A percentile compares a stretch with the other conserved stretches of the same genome.
Evolutionary conservation across 108 stramenopile genomes (phyloP).

Genomic region (Skeletonema marinoi): DNA sequence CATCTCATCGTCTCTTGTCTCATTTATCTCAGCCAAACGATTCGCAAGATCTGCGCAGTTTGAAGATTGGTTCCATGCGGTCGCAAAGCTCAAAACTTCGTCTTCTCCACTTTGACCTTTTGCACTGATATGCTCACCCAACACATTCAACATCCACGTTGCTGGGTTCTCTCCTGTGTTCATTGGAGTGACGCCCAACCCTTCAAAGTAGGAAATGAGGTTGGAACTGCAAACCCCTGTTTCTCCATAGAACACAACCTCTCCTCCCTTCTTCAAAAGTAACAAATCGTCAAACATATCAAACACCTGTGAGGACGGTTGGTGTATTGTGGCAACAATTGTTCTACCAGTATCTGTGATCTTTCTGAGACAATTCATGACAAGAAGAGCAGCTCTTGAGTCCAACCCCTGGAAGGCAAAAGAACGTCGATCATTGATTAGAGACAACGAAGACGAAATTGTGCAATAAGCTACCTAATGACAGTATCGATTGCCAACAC

Average conservation of each 20-base stretch:
- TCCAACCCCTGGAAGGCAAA: constrained; percentile 72
- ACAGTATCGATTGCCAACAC: not conserved
- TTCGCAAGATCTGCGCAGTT: constrained; percentile 21
- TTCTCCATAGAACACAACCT: constrained; percentile 65
- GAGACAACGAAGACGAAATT: not conserved
- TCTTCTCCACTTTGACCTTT: constrained; percentile 32
- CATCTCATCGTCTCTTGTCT: constrained; percentile 14
- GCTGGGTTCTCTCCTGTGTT: constrained; percentile 72
- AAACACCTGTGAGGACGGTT: constrained; percentile 62
- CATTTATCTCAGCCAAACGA: constrained; percentile 10
- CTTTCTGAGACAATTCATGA: constrained; percentile 51
- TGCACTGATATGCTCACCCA: constrained; percentile 24
- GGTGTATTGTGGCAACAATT: constrained; percentile 70
- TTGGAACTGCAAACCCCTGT: constrained; percentile 46
- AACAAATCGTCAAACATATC: constrained; percentile 58
- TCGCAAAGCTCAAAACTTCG: constrained; percentile 23
- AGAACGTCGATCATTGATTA: not conserved
- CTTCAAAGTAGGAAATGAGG: constrained; percentile 59
- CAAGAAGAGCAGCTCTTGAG: constrained; percentile 63
- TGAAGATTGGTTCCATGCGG: constrained; percentile 23
- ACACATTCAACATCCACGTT: constrained; percentile 83
- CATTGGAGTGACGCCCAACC: constrained; percentile 31
- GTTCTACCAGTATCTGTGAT: constrained; percentile 61
- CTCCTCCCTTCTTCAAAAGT: constrained; percentile 61
- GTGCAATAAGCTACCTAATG: no score